These are phyloP conservation scores for Chimonanthus praecox DNA, from an alignment of 164 flowering plant genomes.

Conservation along the genomic window DNA sequence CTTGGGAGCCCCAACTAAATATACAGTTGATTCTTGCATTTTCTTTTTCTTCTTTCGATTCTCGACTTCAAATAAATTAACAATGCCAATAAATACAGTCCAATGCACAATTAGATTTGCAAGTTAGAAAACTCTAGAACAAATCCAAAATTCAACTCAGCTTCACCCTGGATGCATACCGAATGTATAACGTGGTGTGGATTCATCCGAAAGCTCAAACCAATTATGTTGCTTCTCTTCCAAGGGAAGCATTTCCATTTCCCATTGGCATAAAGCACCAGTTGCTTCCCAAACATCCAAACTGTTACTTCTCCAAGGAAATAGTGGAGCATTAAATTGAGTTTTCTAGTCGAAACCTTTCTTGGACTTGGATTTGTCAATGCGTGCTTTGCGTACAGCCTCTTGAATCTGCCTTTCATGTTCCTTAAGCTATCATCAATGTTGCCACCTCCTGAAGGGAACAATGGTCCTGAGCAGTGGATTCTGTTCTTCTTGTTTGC, in stretches of 20 bases:
- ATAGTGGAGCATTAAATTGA: conserved; percentile 32
- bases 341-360: conserved; percentile 19
- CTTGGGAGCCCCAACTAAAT: not conserved
- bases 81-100: not conserved
- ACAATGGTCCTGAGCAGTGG: conserved; percentile 78
- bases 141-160: not conserved
- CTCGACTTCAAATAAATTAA: not conserved
- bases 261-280: not conserved
- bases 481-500: conserved; percentile 57
- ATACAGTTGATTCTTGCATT: not conserved
- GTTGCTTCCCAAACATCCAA: conserved; percentile 13
- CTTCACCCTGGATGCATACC: not conserved
- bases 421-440: conserved; percentile 84
- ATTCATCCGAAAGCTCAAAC: not conserved
- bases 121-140: not conserved
- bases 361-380: conserved; percentile 47
- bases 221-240: not conserved
- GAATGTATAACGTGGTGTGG: not conserved
- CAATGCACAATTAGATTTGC: not conserved
- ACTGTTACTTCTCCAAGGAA: conserved; percentile 21
- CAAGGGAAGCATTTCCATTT: not conserved
- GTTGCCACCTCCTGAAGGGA: conserved; percentile 83
- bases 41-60: not conserved
- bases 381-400: conserved; percentile 86
- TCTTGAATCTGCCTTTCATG: conserved; percentile 89